Percentiles rank a stretch among this genome's conserved stretches.
Evolutionary conservation across 768 basidiomycete species (phyloP).

Genomic region (Panellus pusillus): DNA sequence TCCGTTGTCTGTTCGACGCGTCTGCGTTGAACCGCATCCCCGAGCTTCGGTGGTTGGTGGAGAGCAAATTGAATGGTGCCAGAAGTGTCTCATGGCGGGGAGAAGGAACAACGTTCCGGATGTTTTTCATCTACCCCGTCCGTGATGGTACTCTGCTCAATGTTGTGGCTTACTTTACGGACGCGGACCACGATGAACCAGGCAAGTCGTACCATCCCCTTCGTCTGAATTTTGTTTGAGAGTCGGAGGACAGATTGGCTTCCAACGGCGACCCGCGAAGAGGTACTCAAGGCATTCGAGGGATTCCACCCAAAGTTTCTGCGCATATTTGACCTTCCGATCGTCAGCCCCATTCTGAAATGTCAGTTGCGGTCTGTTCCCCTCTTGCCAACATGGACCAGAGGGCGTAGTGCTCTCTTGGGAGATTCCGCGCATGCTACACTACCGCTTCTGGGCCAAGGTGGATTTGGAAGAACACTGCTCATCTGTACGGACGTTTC

Average conservation of each 20-base stretch:
- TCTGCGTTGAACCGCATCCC: not conserved
- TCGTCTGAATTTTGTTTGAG: not conserved
- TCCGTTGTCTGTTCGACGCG: constrained; percentile 2
- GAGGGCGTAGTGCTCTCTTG: constrained; percentile 4
- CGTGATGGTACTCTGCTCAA: constrained; percentile 11
- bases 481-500: too few species aligned
- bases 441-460: constrained; percentile 25
- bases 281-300: not conserved
- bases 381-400: constrained; percentile 15
- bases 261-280: not conserved
- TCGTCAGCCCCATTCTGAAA: not conserved
- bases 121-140: constrained; percentile 3
- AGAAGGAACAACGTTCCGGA: not conserved
- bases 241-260: not conserved
- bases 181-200: constrained; percentile 5
- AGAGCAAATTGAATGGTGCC: not conserved
- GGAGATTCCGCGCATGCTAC: constrained; percentile 26
- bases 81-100: not conserved
- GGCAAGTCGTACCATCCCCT: not conserved
- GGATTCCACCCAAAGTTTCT: constrained; percentile 15
- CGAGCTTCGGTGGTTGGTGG: not conserved
- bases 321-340: constrained; percentile 12
- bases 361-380: constrained; percentile 13
- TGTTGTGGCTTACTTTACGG: not conserved
- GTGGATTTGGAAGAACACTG: not conserved